These are phyloP conservation scores for Phytophthora uliginosa DNA, from an alignment of 352 stramenopile genomes.

Conservation along the genomic window DNA sequence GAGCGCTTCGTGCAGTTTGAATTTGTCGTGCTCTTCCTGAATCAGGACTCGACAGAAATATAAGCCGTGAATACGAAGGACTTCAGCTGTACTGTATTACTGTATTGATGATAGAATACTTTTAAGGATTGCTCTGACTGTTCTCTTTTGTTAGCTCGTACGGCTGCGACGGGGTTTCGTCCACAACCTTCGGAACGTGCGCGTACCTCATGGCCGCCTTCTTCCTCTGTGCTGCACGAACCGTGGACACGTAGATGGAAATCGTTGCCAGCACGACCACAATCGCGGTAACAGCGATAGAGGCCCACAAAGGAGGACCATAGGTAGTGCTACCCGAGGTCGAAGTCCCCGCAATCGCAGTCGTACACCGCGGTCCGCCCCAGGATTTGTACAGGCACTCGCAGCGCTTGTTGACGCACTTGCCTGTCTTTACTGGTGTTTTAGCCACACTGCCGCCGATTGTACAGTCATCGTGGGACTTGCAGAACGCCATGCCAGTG, in stretches of 20 bases:
- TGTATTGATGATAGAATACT: neutral
- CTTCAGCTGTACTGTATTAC: no score
- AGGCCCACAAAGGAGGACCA: conserved; percentile 22
- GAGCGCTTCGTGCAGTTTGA: no score
- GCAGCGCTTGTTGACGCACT: conserved; percentile 58
- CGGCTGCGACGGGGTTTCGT: conserved; percentile 10
- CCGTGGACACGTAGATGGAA: conserved; percentile 24
- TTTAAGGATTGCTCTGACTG: neutral
- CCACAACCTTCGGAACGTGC: conserved; percentile 10
- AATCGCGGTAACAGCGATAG: conserved; percentile 9
- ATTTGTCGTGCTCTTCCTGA: no score
- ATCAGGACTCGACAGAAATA: no score
- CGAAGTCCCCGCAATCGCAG: conserved; percentile 15
- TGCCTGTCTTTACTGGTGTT: conserved; percentile 43
- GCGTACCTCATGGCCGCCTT: conserved; percentile 19
- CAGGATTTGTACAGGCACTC: conserved; percentile 59
- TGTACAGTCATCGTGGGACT: conserved; percentile 58
- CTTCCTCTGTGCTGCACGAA: conserved; percentile 15
- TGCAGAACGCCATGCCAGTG: conserved; percentile 54
- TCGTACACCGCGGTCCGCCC: conserved; percentile 36
- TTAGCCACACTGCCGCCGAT: conserved; percentile 38
- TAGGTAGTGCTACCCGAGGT: conserved; percentile 19
- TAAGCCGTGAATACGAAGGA: no score
- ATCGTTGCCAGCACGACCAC: conserved; percentile 7
- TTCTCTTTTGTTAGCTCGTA: conserved; percentile 19